These are phyloP conservation scores for Glycyrrhiza uralensis DNA, from an alignment of 306 rosid genomes.

Conservation along the genomic window DNA sequence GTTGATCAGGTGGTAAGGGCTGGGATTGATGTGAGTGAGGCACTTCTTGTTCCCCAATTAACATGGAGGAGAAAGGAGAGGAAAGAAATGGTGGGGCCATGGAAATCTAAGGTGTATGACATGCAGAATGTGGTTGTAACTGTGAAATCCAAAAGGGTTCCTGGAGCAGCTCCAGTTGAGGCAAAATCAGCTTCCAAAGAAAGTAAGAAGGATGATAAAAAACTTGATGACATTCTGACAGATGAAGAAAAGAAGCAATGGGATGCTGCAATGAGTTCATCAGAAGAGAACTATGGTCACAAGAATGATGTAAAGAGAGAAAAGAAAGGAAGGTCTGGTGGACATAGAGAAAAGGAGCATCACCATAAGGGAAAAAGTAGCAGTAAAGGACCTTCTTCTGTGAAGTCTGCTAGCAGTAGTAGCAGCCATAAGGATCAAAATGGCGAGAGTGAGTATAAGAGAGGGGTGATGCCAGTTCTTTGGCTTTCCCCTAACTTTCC, in stretches of 20 bases:
- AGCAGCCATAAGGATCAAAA: slow-evolving; percentile 41
- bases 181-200: slow-evolving; percentile 43
- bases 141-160: slow-evolving; percentile 57
- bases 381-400: slow-evolving; percentile 28
- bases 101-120: slow-evolving; percentile 88
- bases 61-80: slow-evolving; percentile 87
- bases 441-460: slow-evolving; percentile 57
- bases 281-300: slow-evolving; percentile 51
- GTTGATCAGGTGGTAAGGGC: slow-evolving; percentile 47
- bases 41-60: slow-evolving; percentile 77
- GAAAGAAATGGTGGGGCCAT: slow-evolving; percentile 70
- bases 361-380: slow-evolving; percentile 51
- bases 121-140: slow-evolving; percentile 84
- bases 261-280: slow-evolving; percentile 58
- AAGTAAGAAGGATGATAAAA: slow-evolving; percentile 47
- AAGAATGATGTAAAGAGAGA: slow-evolving; percentile 42
- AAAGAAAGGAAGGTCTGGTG: slow-evolving; percentile 67
- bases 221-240: slow-evolving; percentile 54
- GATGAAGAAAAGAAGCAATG: slow-evolving; percentile 79
- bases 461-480: slow-evolving; percentile 75
- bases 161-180: slow-evolving; percentile 73
- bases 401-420: slow-evolving; percentile 33
- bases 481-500: slow-evolving; percentile 91
- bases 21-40: slow-evolving; percentile 80
- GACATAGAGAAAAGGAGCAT: slow-evolving; percentile 62